Conservation (phyloP, 306 rosid species). For the Quercus berberidifolia region DNA sequence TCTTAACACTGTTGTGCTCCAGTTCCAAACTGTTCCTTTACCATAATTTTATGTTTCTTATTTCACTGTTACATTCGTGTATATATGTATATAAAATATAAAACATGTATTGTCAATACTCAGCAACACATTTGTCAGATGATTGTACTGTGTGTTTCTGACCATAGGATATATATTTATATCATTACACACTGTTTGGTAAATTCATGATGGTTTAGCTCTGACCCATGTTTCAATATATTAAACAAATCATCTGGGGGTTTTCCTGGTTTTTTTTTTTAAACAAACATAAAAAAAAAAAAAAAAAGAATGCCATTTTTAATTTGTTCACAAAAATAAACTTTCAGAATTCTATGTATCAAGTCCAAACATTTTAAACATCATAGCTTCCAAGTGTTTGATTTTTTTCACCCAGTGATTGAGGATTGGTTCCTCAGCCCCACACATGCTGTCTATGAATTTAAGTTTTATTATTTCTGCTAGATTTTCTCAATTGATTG, state of each 20-base stretch:
- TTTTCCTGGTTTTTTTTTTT: too few species aligned
- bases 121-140: neutral
- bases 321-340: too few species aligned
- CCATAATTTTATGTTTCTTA: neutral
- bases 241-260: neutral
- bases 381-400: neutral
- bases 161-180: neutral
- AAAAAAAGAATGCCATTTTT: too few species aligned
- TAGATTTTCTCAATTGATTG: neutral
- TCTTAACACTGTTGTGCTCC: too few species aligned
- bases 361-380: neutral
- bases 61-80: neutral
- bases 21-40: too few species aligned
- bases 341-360: neutral
- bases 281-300: too few species aligned
- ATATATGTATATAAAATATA: neutral
- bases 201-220: neutral
- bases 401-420: neutral
- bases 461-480: neutral
- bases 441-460: conserved; percentile 8
- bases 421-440: neutral
- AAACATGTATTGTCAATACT: neutral
- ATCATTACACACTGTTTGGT: neutral
- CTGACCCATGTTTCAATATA: neutral
- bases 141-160: neutral